Evolutionary conservation across 139 green algal genomes (phyloP), one percentile per base, ranked within the genome.

Genomic region (Coelastrella sp.): DNA sequence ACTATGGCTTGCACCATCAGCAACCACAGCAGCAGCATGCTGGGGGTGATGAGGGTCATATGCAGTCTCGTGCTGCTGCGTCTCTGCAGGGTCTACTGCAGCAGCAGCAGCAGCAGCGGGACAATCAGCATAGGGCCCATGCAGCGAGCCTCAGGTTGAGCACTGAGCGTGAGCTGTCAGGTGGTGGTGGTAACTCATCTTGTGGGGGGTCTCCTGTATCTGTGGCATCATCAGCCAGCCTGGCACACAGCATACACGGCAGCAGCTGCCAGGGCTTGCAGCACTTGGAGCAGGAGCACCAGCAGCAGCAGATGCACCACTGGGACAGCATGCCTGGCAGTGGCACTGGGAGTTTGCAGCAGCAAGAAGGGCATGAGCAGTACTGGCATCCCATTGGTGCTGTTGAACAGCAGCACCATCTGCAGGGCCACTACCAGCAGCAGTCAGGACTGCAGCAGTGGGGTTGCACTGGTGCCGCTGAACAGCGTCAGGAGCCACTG

Each of bases 341-440:
- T 71, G 61, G 2, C 3, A 13, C 11, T 71, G 3, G 61, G 61
- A 71, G 61, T 20, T 32, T 64, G 77, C 80, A 86, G 80, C 80
- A 86, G 80, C 80, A 86, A 58, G 58, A 85, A 56, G 54, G 68
- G 79, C 79, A 85, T 54, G 16, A 58, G 57, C 79, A 85, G 56
- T 68, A 17, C 79, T 14, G 47, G 54, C n/a, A 16, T 7, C n/a
- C 73, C 14, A 22, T 3, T 14, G 22, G 8, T 13, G 32, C 22
- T 60, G 76, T 58, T 59, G 76, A 23, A 6, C n/a, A 8, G 11
- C 76, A 59, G 23, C 8, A 19, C 10, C 8, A 47, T 1, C 73
- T 54, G 19, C 13, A 22, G 16, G 0, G 5, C 19, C 73, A 78
- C 3, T 3, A 47, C 7, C 73, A 78, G 73, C 73, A 78, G 73